Evolutionary conservation across 2,329 filamentous ascomycete species (phyloP).

Genomic region (Fusarium staphyleae): DNA sequence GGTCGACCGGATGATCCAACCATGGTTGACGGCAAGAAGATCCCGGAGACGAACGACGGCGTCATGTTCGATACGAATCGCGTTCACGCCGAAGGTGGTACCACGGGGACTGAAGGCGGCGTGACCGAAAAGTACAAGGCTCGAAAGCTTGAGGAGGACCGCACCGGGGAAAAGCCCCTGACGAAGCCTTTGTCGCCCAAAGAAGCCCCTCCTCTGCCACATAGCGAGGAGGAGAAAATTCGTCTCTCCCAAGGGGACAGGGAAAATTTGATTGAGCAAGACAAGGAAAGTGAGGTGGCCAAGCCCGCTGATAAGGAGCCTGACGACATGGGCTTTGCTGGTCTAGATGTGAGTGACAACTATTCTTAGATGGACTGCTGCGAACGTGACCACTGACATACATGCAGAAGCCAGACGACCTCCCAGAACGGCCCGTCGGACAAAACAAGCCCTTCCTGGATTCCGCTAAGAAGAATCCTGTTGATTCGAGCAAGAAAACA

Average conservation of each 20-base stretch:
- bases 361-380: neutral
- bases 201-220: slow-evolving; percentile 81
- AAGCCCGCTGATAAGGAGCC: slow-evolving; percentile 51
- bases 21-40: slow-evolving; percentile 65
- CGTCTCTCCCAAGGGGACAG: slow-evolving; percentile 47
- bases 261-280: slow-evolving; percentile 6
- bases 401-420: slow-evolving; percentile 76
- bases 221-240: slow-evolving; percentile 79
- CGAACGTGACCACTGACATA: slow-evolving; percentile 25
- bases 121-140: slow-evolving; percentile 87
- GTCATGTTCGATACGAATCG: slow-evolving; percentile 92
- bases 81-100: slow-evolving; percentile 79
- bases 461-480: slow-evolving; percentile 69
- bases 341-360: slow-evolving; percentile 45
- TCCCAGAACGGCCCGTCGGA: slow-evolving; percentile 80
- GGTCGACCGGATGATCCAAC: slow-evolving; percentile 60
- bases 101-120: slow-evolving; percentile 86
- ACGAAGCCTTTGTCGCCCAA: slow-evolving; percentile 86
- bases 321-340: slow-evolving; percentile 45
- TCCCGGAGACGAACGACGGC: slow-evolving; percentile 73
- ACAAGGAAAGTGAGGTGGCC: slow-evolving; percentile 19
- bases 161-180: slow-evolving; percentile 69
- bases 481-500: slow-evolving; percentile 53
- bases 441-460: slow-evolving; percentile 73
- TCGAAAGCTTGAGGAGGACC: slow-evolving; percentile 70